Conservation (phyloP, 306 rosid species). For the Dryas alaskensis region DNA sequence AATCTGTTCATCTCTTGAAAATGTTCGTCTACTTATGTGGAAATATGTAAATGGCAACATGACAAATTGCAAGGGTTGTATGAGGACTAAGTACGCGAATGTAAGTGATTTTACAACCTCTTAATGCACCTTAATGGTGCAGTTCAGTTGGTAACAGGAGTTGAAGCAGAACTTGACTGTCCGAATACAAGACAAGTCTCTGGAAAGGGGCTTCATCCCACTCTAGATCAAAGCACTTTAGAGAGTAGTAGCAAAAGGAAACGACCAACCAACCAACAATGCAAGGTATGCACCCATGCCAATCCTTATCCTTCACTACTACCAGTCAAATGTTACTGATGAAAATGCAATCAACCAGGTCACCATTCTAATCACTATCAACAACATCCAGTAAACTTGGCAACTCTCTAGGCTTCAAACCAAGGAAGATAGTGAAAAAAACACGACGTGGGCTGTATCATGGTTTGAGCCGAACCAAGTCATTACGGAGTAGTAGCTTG, state of each 20-base stretch:
- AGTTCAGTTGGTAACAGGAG: background rate
- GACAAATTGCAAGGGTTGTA: no score
- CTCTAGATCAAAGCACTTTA: background rate
- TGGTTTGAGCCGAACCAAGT: no score
- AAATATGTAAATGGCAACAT: no score
- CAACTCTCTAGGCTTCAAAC: background rate
- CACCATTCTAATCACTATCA: background rate
- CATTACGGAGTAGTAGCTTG: no score
- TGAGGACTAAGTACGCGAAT: no score
- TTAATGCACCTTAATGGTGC: background rate
- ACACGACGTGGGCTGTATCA: no score
- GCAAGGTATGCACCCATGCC: background rate
- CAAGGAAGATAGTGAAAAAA: no score
- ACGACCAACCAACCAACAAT: background rate
- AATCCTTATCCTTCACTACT: background rate
- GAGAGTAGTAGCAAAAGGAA: background rate
- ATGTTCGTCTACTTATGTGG: no score
- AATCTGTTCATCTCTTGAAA: background rate
- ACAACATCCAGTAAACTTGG: background rate
- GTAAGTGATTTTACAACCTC: background rate
- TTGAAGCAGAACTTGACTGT: background rate
- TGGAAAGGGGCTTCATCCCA: background rate
- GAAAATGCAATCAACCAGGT: background rate
- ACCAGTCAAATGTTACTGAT: background rate
- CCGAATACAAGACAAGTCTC: background rate